Evolutionary conservation across 2,329 filamentous ascomycete species (phyloP).

Genomic region (Cercospora berteroae): DNA sequence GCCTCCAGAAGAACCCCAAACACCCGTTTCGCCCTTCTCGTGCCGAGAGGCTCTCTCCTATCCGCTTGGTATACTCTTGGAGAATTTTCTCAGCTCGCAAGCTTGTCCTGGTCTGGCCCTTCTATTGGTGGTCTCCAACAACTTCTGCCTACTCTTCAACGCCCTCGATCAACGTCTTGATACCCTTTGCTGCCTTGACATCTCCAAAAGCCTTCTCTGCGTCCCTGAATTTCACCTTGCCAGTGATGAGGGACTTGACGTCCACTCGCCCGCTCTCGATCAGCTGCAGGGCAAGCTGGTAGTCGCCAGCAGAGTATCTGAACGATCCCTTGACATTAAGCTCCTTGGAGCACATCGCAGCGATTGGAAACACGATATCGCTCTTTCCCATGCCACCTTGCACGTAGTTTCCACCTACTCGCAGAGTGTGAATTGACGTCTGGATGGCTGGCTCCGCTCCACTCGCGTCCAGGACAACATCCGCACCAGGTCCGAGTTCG

Average conservation of each 20-base stretch:
- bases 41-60: background rate
- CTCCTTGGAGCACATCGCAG: constrained; percentile 86
- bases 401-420: constrained; percentile 54
- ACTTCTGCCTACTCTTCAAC: constrained; percentile 23
- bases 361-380: constrained; percentile 88
- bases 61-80: background rate
- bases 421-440: constrained; percentile 49
- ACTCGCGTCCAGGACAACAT: constrained; percentile 50
- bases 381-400: constrained; percentile 87
- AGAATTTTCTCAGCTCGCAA: background rate
- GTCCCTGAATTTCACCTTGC: constrained; percentile 72
- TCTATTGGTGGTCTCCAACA: background rate
- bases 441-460: constrained; percentile 52
- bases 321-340: constrained; percentile 84
- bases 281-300: constrained; percentile 76
- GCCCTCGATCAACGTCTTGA: constrained; percentile 58
- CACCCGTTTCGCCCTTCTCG: background rate
- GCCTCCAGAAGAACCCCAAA: background rate
- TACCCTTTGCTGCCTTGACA: constrained; percentile 79
- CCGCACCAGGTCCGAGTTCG: constrained; percentile 53
- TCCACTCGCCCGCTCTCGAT: constrained; percentile 68
- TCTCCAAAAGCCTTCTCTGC: constrained; percentile 85
- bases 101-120: background rate
- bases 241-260: constrained; percentile 76
- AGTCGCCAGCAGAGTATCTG: constrained; percentile 85